Conservation (phyloP, 305 asterid species). For the Solanum aculeatissimum region DNA sequence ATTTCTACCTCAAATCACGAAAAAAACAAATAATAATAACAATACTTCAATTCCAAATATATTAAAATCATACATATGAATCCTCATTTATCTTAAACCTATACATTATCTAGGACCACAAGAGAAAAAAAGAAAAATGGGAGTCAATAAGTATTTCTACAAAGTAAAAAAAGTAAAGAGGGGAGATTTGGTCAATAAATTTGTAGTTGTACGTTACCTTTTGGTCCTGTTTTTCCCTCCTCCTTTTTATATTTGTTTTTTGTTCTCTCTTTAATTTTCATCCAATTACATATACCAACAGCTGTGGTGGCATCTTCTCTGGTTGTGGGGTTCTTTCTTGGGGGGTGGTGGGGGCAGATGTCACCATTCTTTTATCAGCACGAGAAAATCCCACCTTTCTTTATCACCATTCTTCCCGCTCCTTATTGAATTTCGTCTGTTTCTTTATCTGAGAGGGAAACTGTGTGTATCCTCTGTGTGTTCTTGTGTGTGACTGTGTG, state of each 20-base stretch:
- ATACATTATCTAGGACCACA: background rate
- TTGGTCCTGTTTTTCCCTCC: background rate
- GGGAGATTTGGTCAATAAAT: background rate
- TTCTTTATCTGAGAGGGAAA: slow-evolving; percentile 24
- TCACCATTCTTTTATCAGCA: slow-evolving; percentile 39
- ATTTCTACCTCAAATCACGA: background rate
- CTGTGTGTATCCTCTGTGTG: slow-evolving; percentile 16
- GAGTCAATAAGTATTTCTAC: background rate
- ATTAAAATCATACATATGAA: background rate
- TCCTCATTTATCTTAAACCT: background rate
- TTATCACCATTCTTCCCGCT: slow-evolving; percentile 62
- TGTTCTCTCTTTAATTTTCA: background rate
- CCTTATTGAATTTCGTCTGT: slow-evolving; percentile 40
- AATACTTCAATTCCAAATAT: background rate
- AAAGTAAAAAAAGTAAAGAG: background rate
- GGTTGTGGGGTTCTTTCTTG: slow-evolving; percentile 13
- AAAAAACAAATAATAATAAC: background rate
- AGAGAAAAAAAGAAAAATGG: background rate
- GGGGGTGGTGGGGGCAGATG: slow-evolving; percentile 41
- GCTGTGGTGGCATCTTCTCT: slow-evolving; percentile 9
- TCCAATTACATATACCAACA: slow-evolving; percentile 17
- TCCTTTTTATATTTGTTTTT: background rate
- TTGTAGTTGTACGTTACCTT: slow-evolving; percentile 19
- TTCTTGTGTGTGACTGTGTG: background rate
- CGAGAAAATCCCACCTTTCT: slow-evolving; percentile 45